A percentile compares a stretch with the other conserved stretches of the same genome.
These are phyloP conservation scores for Setomelanomma holmii DNA, from an alignment of 2,329 filamentous ascomycete genomes.

Conservation along the genomic window DNA sequence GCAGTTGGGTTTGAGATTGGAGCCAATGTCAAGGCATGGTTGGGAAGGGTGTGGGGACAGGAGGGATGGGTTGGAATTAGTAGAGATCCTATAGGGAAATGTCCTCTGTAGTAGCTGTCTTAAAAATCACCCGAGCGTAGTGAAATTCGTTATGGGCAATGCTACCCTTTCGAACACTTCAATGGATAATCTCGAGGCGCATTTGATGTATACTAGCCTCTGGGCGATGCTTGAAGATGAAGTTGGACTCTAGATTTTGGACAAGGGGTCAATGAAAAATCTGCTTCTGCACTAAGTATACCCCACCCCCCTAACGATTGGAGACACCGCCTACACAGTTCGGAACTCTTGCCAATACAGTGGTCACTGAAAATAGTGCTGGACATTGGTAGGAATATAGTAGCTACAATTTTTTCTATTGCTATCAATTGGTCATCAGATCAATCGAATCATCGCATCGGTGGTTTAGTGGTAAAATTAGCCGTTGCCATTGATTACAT, in stretches of 20 bases:
- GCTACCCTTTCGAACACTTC: background rate
- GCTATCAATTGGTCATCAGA: background rate
- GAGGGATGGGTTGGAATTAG: constrained; percentile 18
- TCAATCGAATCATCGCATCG: constrained; percentile 3
- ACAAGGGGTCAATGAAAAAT: background rate
- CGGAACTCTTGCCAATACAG: background rate
- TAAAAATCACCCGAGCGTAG: background rate
- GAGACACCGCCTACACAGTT: background rate
- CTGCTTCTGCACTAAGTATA: background rate
- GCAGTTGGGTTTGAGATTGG: constrained; percentile 17
- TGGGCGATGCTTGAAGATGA: background rate
- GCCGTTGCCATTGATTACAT: constrained; percentile 5
- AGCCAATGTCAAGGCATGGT: constrained; percentile 18
- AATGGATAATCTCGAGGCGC: background rate
- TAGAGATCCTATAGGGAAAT: constrained; percentile 20
- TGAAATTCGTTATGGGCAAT: background rate
- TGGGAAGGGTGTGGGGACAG: constrained; percentile 13
- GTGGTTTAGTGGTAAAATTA: constrained; percentile 14
- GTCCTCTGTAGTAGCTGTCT: constrained; percentile 1
- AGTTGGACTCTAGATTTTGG: background rate
- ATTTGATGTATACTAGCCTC: background rate
- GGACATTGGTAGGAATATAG: too few relatives aligned
- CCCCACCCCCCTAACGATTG: background rate
- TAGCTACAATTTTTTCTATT: background rate
- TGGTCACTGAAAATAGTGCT: background rate